Conservation (phyloP, 768 basidiomycete genomes). For the Clathrus columnatus region DNA sequence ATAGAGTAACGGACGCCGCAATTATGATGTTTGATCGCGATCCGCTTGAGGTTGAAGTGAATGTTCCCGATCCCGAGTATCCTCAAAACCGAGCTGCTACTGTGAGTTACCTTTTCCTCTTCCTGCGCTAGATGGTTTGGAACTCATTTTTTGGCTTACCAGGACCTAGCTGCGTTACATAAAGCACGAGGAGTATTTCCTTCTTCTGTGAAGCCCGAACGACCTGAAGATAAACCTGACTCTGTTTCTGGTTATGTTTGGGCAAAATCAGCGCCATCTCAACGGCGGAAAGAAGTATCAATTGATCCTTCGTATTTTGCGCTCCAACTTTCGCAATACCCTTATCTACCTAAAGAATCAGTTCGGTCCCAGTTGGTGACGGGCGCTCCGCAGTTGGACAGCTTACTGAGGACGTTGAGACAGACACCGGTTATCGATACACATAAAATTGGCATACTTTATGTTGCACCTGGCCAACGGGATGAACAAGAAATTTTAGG, state of each 20-base stretch:
- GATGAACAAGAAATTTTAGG: conserved; percentile 77
- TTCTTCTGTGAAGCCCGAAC: conserved; percentile 11
- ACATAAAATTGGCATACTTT: conserved; percentile 93
- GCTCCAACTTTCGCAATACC: conserved; percentile 77
- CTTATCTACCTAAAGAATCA: conserved; percentile 38
- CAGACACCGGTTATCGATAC: conserved; percentile 91
- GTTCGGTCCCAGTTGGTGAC: conserved; percentile 38
- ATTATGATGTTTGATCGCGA: conserved; percentile 64
- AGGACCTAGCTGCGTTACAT: neutral
- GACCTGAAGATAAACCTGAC: conserved; percentile 37
- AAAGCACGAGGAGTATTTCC: neutral
- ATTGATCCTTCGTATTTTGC: conserved; percentile 82
- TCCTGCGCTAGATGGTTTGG: too few relatives aligned
- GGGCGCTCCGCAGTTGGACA: conserved; percentile 44
- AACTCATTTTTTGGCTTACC: neutral
- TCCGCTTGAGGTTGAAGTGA: conserved; percentile 23
- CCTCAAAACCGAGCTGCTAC: conserved; percentile 8
- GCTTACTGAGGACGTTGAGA: conserved; percentile 63
- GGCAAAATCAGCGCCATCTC: conserved; percentile 80
- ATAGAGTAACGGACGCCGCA: conserved; percentile 62
- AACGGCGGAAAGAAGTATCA: conserved; percentile 76
- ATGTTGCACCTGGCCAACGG: conserved; percentile 87
- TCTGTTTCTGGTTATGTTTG: conserved; percentile 83
- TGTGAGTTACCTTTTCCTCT: conserved; percentile 7
- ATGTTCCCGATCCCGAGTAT: conserved; percentile 17